Evolutionary conservation across 2,329 filamentous ascomycete species (phyloP).

Genomic region (Cercospora sp.): DNA sequence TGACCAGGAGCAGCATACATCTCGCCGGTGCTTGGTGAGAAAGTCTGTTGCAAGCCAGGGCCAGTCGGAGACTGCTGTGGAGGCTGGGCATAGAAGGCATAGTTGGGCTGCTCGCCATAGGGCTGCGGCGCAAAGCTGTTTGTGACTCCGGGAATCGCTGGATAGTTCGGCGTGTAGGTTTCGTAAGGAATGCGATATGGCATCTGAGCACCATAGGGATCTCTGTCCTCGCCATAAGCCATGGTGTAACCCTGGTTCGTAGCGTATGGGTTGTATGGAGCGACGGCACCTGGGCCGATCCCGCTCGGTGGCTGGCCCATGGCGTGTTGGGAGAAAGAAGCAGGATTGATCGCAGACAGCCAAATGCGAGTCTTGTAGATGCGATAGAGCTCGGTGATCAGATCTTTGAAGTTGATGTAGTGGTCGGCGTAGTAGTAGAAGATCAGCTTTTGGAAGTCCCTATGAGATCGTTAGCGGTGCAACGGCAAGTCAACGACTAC

Average conservation of each 20-base stretch:
- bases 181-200: conserved; percentile 38
- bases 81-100: conserved; percentile 14
- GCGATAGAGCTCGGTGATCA: conserved; percentile 97
- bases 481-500: background rate
- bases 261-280: conserved; percentile 26
- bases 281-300: conserved; percentile 42
- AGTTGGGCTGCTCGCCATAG: conserved; percentile 15
- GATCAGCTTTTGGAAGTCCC: conserved; percentile 98
- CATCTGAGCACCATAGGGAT: conserved; percentile 39
- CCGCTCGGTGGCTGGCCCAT: conserved; percentile 40
- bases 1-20: conserved; percentile 3
- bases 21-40: conserved; percentile 4
- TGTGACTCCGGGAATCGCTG: conserved; percentile 36
- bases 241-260: conserved; percentile 37
- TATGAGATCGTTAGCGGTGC: conserved; percentile 43
- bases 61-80: background rate
- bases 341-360: conserved; percentile 99
- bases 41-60: conserved; percentile 1
- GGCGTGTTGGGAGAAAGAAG: conserved; percentile 65
- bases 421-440: conserved; percentile 98
- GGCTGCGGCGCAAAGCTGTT: conserved; percentile 34
- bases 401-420: conserved; percentile 98
- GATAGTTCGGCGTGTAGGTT: conserved; percentile 40
- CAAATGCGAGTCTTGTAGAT: conserved; percentile 99
- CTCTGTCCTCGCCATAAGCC: conserved; percentile 37